Base-by-base conservation (phyloP, 768 basidiomycete species). In the Roridomyces roridus region DNA sequence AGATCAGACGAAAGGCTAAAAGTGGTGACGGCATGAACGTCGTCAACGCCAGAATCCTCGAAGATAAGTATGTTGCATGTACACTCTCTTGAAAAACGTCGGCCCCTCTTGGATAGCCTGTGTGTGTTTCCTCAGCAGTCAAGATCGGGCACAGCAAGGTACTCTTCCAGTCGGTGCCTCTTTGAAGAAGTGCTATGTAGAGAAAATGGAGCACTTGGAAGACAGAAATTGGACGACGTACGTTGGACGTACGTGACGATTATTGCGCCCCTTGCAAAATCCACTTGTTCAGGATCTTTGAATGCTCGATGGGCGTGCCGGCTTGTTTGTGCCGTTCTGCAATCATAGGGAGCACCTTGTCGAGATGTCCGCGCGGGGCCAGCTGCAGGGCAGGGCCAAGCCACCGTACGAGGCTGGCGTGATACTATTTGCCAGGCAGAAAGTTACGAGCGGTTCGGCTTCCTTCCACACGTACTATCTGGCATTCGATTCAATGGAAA, bases 241-340 rank as follows among this genome's bases (percentile, higher is more conserved):
- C n/a, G n/a, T n/a, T n/a, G n/a, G n/a, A n/a, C n/a, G 66, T 67
- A 86, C 85, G 88, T 89, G 49, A 90, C 83, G 34, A 88, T 80
- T 34, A 87, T 75, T n/a, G 77, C 79, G 45, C 80, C 83, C 66
- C 89, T 90, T 82, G 77, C 47, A 79, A 74, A 9, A 86, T 73
- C 89, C 90, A 92, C 47, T 86, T 84, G 51, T 81, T 79, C 48
- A 92, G 71, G 24, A 91, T 83, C 66, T 92, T 89, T 17, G 82
- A 84, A 1, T 80, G 70, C 4, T 85, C 80, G 15, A 83, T 78
- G 21, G 78, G 68, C 48, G 66, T 67, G 8, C 76, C 76, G 7
- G 67, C 62, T n/a, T 68, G 68, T 52, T 77, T 80, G 70, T 62
- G 79, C 59, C 86, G 73, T 37, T 77, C 75, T 2, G 83, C 81